Evolutionary conservation across 2,329 filamentous ascomycete genomes (phyloP).

Genomic region (Rhynchosporium agropyri): DNA sequence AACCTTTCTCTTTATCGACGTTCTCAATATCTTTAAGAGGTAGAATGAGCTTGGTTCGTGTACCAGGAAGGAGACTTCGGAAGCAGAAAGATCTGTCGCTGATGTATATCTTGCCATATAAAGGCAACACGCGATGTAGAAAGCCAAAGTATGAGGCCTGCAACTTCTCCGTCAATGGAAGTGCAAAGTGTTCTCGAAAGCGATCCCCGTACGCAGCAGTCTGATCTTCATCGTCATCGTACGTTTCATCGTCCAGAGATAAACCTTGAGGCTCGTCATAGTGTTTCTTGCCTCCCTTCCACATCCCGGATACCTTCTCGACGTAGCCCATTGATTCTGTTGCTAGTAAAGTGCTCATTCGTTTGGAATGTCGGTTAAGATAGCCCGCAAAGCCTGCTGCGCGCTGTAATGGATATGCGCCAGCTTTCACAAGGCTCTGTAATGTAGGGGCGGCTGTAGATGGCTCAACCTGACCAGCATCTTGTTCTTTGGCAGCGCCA

Average conservation of each 20-base stretch:
- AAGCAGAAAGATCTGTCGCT: slow-evolving; percentile 89
- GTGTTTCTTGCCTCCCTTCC: slow-evolving; percentile 87
- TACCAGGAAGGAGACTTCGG: slow-evolving; percentile 85
- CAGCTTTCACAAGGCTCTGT: slow-evolving; percentile 61
- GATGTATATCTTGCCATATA: slow-evolving; percentile 97
- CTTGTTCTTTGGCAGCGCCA: slow-evolving; percentile 33
- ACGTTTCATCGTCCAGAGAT: slow-evolving; percentile 56
- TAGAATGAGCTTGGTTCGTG: slow-evolving; percentile 87
- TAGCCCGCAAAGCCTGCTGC: slow-evolving; percentile 84
- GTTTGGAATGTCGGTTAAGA: slow-evolving; percentile 75
- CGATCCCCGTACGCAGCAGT: slow-evolving; percentile 71
- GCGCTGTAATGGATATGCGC: slow-evolving; percentile 78
- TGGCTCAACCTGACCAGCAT: slow-evolving; percentile 34
- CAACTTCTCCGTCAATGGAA: slow-evolving; percentile 81
- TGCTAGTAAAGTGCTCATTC: slow-evolving; percentile 80
- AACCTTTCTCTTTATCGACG: slow-evolving; percentile 92
- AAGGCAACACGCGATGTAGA: slow-evolving; percentile 82
- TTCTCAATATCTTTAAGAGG: slow-evolving; percentile 92
- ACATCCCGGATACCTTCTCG: slow-evolving; percentile 96
- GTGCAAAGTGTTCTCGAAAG: slow-evolving; percentile 86
- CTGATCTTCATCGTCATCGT: slow-evolving; percentile 63
- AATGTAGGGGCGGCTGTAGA: slow-evolving; percentile 54
- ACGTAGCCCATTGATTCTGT: slow-evolving; percentile 95
- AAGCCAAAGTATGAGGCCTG: slow-evolving; percentile 91
- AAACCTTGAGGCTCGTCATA: slow-evolving; percentile 68